Base-by-base conservation (phyloP, 495 filamentous ascomycete species). In the Mycothermus thermophilus region DNA sequence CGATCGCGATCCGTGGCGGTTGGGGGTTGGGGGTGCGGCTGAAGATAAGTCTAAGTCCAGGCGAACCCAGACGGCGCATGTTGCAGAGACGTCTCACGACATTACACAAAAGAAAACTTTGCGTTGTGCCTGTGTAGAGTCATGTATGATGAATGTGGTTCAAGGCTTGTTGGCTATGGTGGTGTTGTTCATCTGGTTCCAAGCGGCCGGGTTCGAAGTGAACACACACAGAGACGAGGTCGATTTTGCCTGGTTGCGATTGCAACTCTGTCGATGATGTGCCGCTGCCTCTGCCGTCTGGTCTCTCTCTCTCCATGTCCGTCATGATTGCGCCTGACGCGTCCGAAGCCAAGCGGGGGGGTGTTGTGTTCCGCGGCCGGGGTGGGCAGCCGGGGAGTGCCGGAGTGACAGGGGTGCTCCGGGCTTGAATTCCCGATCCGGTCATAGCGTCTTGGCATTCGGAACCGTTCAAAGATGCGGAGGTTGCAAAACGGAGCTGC, bases 401-500 rank as follows among this genome's bases (percentile, higher is more conserved):
- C 19, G 22, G 30, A 11, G 8, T 17, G 29, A 33, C 37, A 21
- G 33, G 40, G 35, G n/a, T 9, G 16, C 20, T 35, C 30, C 28
- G 24, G 22, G 8, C 9, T 41, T 37, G 30, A 32, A 42, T 20
- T 35, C 43, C 51, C 43, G 51, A 54, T 54, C 43, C 46, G 43
- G 49, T 45, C 14, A 38, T 35, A 42, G 45, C 32, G 45, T 6
- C 22, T 25, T 6, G 22, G 6, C 22, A 25, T 6, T 25, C 6
- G 22, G 6, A 6, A 25, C 22, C 6, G 22, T 6, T 6, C 22
- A 25, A 25, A 25, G 22, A 47, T 47, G 50, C 47, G 52, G 52
- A 56, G 52, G 45, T 30, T 34, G 41, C 34, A 47, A 44, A 47
- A 48, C 44, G 43, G 47, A 47, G 47, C 47, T 44, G 41, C 38